A percentile compares a stretch with the other conserved stretches of the same genome.
phyloP scores from a whole-genome alignment of 495 filamentous ascomycete species.

The Neurospora sp. region DNA sequence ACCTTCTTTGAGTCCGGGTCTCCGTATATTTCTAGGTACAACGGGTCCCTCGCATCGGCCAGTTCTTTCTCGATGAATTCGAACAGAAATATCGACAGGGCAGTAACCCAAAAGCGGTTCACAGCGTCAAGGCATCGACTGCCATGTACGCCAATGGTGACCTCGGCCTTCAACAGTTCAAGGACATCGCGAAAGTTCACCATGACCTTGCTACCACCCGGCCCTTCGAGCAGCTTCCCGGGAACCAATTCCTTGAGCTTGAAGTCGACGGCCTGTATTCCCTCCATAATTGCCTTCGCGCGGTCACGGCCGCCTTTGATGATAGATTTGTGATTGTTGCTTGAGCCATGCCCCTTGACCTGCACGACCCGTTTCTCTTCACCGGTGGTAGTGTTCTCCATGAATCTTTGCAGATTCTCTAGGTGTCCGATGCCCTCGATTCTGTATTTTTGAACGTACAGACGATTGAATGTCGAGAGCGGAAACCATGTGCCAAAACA shows the following conservation, averaged over 20 bases:
- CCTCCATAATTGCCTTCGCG: neutral
- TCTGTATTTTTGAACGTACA: neutral
- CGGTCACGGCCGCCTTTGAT: neutral
- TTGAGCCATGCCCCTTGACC: neutral
- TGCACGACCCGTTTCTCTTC: neutral
- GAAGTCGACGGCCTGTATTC: neutral
- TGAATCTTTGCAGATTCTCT: neutral
- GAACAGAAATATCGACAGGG: neutral
- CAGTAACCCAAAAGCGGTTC: neutral
- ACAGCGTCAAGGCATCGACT: neutral
- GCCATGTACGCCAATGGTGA: neutral
- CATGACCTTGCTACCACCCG: neutral
- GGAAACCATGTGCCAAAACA: neutral
- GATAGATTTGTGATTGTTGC: neutral
- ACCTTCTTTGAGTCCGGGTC: neutral
- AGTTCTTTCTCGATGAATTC: neutral
- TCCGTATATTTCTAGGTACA: neutral
- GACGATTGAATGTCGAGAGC: neutral
- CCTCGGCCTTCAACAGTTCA: neutral
- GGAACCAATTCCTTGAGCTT: neutral
- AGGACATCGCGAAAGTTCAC: neutral
- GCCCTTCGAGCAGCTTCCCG: neutral
- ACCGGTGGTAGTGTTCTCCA: neutral
- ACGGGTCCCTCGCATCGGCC: neutral
- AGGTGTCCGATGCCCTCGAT: neutral